Conservation (phyloP, 1,284 basidiomycete genomes). For the Coriolopsis trogii region DNA sequence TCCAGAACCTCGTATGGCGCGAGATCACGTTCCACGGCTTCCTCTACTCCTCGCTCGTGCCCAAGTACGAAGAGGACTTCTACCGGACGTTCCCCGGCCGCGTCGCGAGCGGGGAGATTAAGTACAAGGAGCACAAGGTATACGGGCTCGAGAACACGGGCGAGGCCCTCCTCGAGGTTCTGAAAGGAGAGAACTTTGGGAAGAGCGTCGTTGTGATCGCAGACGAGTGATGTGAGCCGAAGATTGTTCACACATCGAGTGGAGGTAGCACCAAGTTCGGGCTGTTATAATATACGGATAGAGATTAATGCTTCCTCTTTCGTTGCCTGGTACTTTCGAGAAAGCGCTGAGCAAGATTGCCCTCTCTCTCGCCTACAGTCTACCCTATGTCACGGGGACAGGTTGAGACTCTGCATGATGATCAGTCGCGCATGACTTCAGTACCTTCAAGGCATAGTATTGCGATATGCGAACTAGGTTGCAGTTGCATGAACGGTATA, state of each 20-base stretch:
- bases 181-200: slow-evolving; percentile 58
- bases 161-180: slow-evolving; percentile 55
- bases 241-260: not conserved
- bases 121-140: slow-evolving; percentile 57
- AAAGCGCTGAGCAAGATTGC: too few species aligned
- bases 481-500: too few species aligned
- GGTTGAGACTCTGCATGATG: too few species aligned
- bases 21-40: slow-evolving; percentile 64
- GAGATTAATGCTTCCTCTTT: not conserved
- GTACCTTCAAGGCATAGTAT: too few species aligned
- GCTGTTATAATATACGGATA: not conserved
- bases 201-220: slow-evolving; percentile 59
- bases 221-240: slow-evolving; percentile 31
- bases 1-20: slow-evolving; percentile 47
- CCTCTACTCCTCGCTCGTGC: slow-evolving; percentile 46
- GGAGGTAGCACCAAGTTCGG: not conserved
- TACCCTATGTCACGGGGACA: too few species aligned
- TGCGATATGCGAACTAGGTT: too few species aligned
- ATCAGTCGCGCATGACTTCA: too few species aligned
- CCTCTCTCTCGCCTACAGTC: too few species aligned
- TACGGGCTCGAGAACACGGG: slow-evolving; percentile 55
- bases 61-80: slow-evolving; percentile 46
- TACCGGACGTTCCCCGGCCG: slow-evolving; percentile 54
- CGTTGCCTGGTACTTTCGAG: too few species aligned
- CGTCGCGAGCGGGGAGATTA: slow-evolving; percentile 60